Evolutionary conservation across 371 early-diverging fungal species (phyloP).

Genomic region (Zychaea mexicana): DNA sequence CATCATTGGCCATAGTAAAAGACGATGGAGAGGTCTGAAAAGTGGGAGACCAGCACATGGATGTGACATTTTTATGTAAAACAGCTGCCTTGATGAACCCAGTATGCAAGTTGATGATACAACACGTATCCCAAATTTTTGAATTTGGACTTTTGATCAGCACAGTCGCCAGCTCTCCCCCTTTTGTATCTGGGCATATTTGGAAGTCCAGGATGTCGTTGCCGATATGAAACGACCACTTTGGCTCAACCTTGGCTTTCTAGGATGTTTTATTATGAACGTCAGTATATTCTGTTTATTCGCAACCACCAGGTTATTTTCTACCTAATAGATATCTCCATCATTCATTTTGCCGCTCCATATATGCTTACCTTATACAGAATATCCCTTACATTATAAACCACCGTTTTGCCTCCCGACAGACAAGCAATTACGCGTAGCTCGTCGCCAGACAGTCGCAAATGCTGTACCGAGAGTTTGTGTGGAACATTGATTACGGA

Average conservation of each 20-base stretch:
- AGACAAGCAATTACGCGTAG: not conserved
- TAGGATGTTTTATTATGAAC: too few species aligned
- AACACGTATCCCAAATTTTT: not conserved
- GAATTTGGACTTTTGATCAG: not conserved
- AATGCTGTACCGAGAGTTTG: not conserved
- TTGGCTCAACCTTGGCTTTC: not conserved
- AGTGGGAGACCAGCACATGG: not conserved
- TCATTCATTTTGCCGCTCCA: too few species aligned
- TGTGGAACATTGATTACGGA: not conserved
- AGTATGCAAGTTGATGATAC: not conserved
- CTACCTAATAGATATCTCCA: too few species aligned
- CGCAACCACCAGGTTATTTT: too few species aligned
- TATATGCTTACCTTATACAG: not conserved
- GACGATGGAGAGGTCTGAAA: too few species aligned
- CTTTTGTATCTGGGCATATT: not conserved
- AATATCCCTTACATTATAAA: not conserved
- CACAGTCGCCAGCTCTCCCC: not conserved
- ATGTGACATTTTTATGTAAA: not conserved
- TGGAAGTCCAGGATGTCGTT: not conserved
- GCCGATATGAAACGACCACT: not conserved
- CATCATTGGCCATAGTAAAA: too few species aligned
- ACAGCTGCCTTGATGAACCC: not conserved
- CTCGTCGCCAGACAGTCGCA: not conserved
- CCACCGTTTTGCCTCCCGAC: not conserved
- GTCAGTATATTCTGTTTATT: too few species aligned